A percentile compares a stretch with the other conserved stretches of the same genome.
Evolutionary conservation across 805 yeast species (phyloP).

Genomic region (Wickerhamomyces chaumierensis): DNA sequence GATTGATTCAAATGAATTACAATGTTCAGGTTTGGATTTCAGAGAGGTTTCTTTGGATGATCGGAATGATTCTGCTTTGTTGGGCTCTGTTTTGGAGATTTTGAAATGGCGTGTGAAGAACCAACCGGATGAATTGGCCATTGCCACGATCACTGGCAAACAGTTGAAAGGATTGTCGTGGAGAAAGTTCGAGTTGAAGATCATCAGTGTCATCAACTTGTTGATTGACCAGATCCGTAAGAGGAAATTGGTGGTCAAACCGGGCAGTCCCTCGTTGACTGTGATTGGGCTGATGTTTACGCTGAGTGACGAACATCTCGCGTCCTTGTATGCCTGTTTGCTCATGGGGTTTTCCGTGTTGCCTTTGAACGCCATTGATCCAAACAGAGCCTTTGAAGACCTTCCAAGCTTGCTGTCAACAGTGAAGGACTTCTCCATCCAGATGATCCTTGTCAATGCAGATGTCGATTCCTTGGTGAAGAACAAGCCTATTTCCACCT

Average conservation of each 20-base stretch:
- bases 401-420: conserved; percentile 52
- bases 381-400: conserved; percentile 62
- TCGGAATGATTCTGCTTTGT: conserved; percentile 64
- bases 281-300: conserved; percentile 73
- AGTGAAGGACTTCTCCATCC: conserved; percentile 59
- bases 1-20: conserved; percentile 44
- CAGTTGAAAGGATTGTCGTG: conserved; percentile 48
- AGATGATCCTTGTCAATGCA: conserved; percentile 63
- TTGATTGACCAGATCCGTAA: conserved; percentile 58
- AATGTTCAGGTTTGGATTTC: conserved; percentile 72
- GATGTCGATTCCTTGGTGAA: conserved; percentile 65
- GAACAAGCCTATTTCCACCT: conserved; percentile 51
- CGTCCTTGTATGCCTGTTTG: conserved; percentile 80
- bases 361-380: conserved; percentile 63
- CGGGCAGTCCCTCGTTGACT: too few relatives aligned
- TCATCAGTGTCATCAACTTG: conserved; percentile 65
- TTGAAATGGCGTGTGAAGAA: conserved; percentile 67
- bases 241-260: conserved; percentile 28
- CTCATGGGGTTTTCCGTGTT: conserved; percentile 70
- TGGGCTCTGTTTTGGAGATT: conserved; percentile 58
- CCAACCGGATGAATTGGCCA: conserved; percentile 76
- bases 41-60: conserved; percentile 70
- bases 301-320: conserved; percentile 74
- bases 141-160: conserved; percentile 28
- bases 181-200: conserved; percentile 69